These are phyloP conservation scores for Suhomyces sp. DNA, from an alignment of 805 yeast genomes.

Conservation along the genomic window DNA sequence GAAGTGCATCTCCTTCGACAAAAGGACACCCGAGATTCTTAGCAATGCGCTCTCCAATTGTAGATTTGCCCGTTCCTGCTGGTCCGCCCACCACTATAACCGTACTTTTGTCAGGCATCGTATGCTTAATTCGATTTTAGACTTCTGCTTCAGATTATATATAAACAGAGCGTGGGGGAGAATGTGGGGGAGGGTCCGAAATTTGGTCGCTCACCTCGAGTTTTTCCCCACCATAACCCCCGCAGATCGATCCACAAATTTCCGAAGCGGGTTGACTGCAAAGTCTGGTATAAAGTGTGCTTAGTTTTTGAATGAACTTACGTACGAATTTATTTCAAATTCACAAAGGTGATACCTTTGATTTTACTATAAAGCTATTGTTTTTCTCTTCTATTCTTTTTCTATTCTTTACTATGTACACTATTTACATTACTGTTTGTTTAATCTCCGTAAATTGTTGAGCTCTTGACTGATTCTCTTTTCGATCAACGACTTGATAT, in stretches of 20 bases:
- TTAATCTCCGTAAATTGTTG: constrained; percentile 21
- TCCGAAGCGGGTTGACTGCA: not conserved
- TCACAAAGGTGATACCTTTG: too few species aligned
- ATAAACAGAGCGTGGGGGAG: not conserved
- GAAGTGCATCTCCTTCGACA: constrained; percentile 84
- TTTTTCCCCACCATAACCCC: not conserved
- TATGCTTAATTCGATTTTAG: not conserved
- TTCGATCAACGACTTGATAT: constrained; percentile 69
- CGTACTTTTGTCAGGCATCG: constrained; percentile 5
- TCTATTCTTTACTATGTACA: not conserved
- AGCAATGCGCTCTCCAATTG: constrained; percentile 59
- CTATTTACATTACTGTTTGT: constrained; percentile 8
- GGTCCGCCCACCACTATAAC: constrained; percentile 86
- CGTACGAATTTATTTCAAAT: too few species aligned
- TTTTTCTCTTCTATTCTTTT: not conserved
- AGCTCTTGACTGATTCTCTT: constrained; percentile 52
- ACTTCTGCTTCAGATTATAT: not conserved
- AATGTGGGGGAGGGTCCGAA: not conserved
- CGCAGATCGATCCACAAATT: not conserved
- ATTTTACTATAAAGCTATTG: not conserved
- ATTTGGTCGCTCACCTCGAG: not conserved
- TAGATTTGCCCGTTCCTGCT: constrained; percentile 92
- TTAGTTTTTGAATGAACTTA: too few species aligned
- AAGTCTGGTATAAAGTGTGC: not conserved
- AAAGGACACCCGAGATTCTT: constrained; percentile 48